Conservation (phyloP, 2,329 filamentous ascomycete species). For the Aspergillus sclerotialis region DNA sequence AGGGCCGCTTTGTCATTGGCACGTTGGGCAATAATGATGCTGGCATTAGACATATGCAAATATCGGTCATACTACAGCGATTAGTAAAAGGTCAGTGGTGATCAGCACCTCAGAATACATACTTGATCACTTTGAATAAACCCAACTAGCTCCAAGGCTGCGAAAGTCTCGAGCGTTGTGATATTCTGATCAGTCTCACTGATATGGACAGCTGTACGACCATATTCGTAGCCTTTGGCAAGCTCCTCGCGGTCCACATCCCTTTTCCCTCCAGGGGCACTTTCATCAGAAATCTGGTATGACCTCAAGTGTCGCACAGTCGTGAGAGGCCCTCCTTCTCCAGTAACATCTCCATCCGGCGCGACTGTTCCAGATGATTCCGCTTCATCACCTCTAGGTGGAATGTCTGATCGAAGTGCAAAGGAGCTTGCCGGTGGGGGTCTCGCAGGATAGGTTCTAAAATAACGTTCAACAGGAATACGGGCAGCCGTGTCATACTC, state of each 20-base stretch:
- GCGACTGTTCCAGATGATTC: slow-evolving; percentile 47
- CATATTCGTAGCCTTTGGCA: slow-evolving; percentile 92
- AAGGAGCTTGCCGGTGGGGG: slow-evolving; percentile 73
- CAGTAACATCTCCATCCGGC: slow-evolving; percentile 21
- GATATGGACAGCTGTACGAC: slow-evolving; percentile 84
- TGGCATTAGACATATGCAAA: slow-evolving; percentile 74
- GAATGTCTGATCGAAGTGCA: slow-evolving; percentile 46
- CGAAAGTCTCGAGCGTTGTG: slow-evolving; percentile 73
- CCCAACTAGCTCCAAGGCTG: slow-evolving; percentile 73
- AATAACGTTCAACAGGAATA: slow-evolving; percentile 87
- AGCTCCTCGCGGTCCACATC: slow-evolving; percentile 77
- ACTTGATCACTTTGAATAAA: slow-evolving; percentile 71
- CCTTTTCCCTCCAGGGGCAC: slow-evolving; percentile 67
- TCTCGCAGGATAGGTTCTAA: slow-evolving; percentile 70
- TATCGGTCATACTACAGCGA: slow-evolving; percentile 65
- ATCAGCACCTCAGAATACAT: slow-evolving; percentile 14
- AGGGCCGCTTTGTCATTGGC: slow-evolving; percentile 75
- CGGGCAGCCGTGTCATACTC: slow-evolving; percentile 66
- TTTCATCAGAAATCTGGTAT: slow-evolving; percentile 73
- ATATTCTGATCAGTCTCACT: slow-evolving; percentile 79
- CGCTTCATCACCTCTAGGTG: slow-evolving; percentile 43
- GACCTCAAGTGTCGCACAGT: slow-evolving; percentile 69
- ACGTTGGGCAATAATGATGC: slow-evolving; percentile 69
- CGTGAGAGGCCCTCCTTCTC: slow-evolving; percentile 45
- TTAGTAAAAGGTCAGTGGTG: background rate